Conservation (phyloP, 2,329 filamentous ascomycete species). For the Aspergillus fumigatiaffinis region DNA sequence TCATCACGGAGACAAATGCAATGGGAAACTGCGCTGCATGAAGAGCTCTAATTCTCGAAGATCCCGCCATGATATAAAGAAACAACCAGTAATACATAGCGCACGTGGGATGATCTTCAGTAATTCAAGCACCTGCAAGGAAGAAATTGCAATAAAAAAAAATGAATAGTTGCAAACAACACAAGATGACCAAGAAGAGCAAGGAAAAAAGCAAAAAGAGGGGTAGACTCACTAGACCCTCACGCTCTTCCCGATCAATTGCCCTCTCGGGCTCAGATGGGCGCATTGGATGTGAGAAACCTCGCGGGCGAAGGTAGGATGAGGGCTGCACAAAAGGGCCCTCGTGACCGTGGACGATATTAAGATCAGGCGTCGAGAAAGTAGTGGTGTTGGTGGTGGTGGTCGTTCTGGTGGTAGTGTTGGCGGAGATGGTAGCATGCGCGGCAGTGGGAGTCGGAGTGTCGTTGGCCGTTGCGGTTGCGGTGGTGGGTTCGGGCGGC, state of each 20-base stretch:
- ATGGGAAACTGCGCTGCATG: not conserved
- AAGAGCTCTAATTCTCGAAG: not conserved
- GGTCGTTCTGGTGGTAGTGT: slow-evolving; percentile 9
- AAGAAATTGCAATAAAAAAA: not conserved
- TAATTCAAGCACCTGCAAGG: not conserved
- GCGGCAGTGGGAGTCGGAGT: slow-evolving; percentile 4
- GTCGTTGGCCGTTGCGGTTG: slow-evolving; percentile 2
- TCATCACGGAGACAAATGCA: slow-evolving; percentile 7
- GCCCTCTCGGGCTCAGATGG: slow-evolving; percentile 40
- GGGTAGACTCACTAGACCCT: slow-evolving; percentile 43
- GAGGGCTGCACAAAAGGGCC: slow-evolving; percentile 46
- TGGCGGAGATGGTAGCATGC: slow-evolving; percentile 3
- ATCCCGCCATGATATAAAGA: not conserved
- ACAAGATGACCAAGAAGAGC: slow-evolving; percentile 3
- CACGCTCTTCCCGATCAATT: slow-evolving; percentile 48
- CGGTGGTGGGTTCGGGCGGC: slow-evolving; percentile 13
- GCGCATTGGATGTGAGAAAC: slow-evolving; percentile 39
- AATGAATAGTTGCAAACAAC: not conserved
- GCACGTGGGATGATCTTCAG: not conserved
- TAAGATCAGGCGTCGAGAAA: slow-evolving; percentile 6
- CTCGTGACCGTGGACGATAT: slow-evolving; percentile 37
- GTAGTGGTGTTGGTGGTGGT: slow-evolving; percentile 1
- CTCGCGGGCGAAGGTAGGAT: slow-evolving; percentile 43
- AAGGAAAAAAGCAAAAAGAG: slow-evolving; percentile 1
- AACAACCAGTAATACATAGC: not conserved